Conservation (phyloP, 2,329 filamentous ascomycete genomes). For the Herpotrichia juniperi region DNA sequence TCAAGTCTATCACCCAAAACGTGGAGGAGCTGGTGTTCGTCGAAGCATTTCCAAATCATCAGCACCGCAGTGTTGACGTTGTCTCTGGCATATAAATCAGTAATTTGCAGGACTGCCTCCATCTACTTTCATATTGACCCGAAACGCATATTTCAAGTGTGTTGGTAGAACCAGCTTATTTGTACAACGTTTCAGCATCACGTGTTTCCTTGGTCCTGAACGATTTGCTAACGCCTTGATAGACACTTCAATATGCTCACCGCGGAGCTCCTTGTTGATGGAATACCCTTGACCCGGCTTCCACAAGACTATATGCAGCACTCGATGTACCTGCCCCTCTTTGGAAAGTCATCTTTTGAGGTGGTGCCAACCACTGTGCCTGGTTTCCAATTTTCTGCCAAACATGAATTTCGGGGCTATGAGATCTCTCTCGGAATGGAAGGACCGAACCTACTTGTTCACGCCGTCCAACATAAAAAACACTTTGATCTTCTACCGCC, state of each 20-base stretch:
- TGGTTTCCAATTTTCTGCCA: constrained; percentile 52
- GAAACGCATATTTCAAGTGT: too few species aligned
- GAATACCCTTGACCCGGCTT: constrained; percentile 55
- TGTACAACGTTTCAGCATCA: neutral
- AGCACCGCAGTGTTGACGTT: too few species aligned
- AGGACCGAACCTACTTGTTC: constrained; percentile 26
- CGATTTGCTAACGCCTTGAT: neutral
- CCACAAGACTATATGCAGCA: constrained; percentile 54
- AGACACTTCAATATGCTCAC: constrained; percentile 58
- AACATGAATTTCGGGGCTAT: constrained; percentile 20
- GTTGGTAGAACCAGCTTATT: neutral
- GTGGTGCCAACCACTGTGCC: constrained; percentile 48
- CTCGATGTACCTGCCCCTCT: constrained; percentile 50
- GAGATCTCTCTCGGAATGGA: constrained; percentile 47
- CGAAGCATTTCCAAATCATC: too few species aligned
- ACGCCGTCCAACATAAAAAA: constrained; percentile 11
- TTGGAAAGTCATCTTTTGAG: constrained; percentile 50
- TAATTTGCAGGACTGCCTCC: too few species aligned
- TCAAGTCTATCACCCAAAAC: constrained; percentile 6
- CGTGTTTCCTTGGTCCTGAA: neutral
- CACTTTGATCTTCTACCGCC: constrained; percentile 44
- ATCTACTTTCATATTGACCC: too few species aligned
- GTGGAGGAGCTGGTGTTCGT: too few species aligned
- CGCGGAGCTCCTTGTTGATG: constrained; percentile 60
- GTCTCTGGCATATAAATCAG: too few species aligned